Evolutionary conservation across 495 filamentous ascomycete species (phyloP).

Genomic region (Penicillium cinerascens): DNA sequence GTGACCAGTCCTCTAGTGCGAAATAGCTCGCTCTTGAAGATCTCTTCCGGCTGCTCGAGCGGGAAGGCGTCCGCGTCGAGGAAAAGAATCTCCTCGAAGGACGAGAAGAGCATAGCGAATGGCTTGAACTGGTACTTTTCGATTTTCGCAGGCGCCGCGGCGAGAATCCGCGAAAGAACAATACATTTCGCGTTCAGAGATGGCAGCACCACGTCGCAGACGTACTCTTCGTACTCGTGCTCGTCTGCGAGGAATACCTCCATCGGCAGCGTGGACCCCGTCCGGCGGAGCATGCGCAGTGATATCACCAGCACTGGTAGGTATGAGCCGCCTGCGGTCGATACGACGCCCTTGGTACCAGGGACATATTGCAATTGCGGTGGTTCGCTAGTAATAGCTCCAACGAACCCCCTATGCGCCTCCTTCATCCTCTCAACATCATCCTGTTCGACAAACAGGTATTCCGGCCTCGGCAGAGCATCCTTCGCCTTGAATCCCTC

Average conservation of each 20-base stretch:
- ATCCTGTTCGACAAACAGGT: constrained; percentile 8
- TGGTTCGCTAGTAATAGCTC: constrained; percentile 21
- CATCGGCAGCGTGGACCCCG: constrained; percentile 48
- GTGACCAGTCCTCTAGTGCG: constrained; percentile 42
- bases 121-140: constrained; percentile 48
- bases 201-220: constrained; percentile 47
- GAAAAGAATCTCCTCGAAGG: constrained; percentile 50
- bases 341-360: constrained; percentile 43
- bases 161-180: constrained; percentile 31
- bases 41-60: constrained; percentile 32
- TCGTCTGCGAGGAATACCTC: constrained; percentile 48
- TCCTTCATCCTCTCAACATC: constrained; percentile 23
- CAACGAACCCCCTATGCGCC: constrained; percentile 34
- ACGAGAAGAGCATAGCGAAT: constrained; percentile 49
- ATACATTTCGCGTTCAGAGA: constrained; percentile 45
- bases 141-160: constrained; percentile 14
- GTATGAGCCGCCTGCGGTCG: constrained; percentile 32
- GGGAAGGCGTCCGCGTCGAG: constrained; percentile 50
- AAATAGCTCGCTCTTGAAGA: constrained; percentile 45
- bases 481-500: constrained; percentile 17
- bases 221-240: constrained; percentile 39
- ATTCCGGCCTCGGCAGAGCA: constrained; percentile 11
- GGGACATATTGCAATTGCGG: constrained; percentile 30
- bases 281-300: constrained; percentile 48
- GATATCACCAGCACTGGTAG: constrained; percentile 41